Base-by-base conservation (phyloP, 2,329 filamentous ascomycete species). In the Xylariaceae sp. region DNA sequence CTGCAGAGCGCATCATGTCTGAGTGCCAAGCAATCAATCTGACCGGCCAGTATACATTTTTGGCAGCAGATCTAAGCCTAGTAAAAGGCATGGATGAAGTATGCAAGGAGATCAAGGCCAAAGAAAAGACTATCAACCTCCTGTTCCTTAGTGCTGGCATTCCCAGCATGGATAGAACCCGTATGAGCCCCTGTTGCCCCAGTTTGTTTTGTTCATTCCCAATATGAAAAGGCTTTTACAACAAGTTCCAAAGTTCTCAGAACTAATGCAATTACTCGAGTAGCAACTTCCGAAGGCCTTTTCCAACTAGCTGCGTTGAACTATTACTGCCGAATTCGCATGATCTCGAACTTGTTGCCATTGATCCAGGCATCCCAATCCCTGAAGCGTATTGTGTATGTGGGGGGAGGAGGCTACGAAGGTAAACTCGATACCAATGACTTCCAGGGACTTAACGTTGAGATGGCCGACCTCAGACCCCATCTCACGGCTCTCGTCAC, bases 1-100 rank as follows among this genome's bases (percentile, higher is more conserved):
- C 68, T 3, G 68, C 59, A 33, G 64, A 65, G 7, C 65, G 65
- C 22, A 71, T 77, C 32, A 55, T 66, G 6, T 57, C 60, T 4
- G 71, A 76, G 47, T 72, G 71, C 44, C 56, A 65, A 41, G 49
- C 52, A 11, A 43, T 74, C 12, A 77, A 77, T 47, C 65, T 72
- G 1, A 62, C 66, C 6, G 73, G 70, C 6, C 54, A 65, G 10
- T 73, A 69, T 45, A 64, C 56, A 22, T 78, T 77, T 55, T 57
- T 75, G 19, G 55, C 65, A n/a, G 44, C 43, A 4, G 41, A 47
- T 11, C 44, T 50, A 11, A 49, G 47, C 22, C 17, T 49, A 23
- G 42, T 52, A 21, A 27, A 41, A 20, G 32, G 27, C 6, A 41
- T 52, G 19, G 49, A 52, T 21, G 44, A 52, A 19, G 37, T 52